Conservation (phyloP, 345 rosid species). For the Toxicodendron radicans region DNA sequence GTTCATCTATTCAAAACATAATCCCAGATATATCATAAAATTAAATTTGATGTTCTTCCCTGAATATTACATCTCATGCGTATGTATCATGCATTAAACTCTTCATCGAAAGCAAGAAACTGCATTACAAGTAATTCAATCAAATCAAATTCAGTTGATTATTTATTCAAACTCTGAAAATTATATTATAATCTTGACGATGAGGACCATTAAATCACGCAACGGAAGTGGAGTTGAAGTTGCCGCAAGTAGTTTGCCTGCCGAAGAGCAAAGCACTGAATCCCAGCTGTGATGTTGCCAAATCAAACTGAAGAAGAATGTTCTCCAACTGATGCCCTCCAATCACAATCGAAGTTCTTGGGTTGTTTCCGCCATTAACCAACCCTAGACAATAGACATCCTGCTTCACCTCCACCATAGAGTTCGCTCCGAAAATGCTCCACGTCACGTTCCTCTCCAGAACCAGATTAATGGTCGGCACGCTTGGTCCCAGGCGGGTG, state of each 20-base stretch:
- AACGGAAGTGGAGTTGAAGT: conserved; percentile 64
- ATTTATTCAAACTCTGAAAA: not conserved
- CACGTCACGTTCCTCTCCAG: conserved; percentile 50
- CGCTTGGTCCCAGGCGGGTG: conserved; percentile 57
- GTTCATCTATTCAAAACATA: no score
- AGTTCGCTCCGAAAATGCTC: conserved; percentile 68
- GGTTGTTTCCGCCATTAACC: conserved; percentile 63
- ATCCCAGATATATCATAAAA: no score
- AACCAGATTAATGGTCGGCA: conserved; percentile 54
- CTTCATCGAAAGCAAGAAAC: no score
- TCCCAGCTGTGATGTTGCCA: conserved; percentile 57
- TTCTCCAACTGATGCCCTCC: conserved; percentile 71
- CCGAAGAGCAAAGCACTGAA: conserved; percentile 58
- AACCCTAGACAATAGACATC: conserved; percentile 63
- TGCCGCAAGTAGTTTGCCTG: conserved; percentile 54
- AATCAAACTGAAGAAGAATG: conserved; percentile 59
- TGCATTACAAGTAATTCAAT: no score
- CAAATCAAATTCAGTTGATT: not conserved
- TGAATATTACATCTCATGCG: no score
- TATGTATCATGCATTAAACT: no score
- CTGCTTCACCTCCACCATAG: conserved; percentile 54
- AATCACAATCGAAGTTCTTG: conserved; percentile 58
- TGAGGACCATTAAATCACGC: conserved; percentile 16
- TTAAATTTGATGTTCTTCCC: no score
- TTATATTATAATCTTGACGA: no score